These are phyloP conservation scores for Mucor indicus DNA, from an alignment of 371 early-diverging fungal genomes.

Conservation along the genomic window DNA sequence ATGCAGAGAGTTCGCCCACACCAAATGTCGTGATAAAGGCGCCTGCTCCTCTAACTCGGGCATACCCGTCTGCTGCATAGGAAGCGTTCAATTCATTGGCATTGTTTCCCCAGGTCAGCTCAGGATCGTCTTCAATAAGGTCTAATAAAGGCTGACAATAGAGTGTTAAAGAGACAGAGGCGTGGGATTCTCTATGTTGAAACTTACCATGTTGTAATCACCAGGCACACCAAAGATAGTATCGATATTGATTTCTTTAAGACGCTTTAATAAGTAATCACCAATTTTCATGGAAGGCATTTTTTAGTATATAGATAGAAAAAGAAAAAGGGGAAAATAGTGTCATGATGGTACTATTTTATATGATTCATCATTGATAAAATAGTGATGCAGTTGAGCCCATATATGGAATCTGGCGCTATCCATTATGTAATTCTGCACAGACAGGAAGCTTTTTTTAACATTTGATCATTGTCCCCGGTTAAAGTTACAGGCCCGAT, in stretches of 20 bases:
- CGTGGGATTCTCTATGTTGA: not conserved
- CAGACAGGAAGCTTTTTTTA: too few species aligned
- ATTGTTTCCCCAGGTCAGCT: constrained; percentile 37
- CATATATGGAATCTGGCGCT: too few species aligned
- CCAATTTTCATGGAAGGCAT: constrained; percentile 23
- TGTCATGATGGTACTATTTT: too few species aligned
- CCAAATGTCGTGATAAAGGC: constrained; percentile 56
- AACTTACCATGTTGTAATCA: constrained; percentile 47
- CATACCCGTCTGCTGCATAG: constrained; percentile 58
- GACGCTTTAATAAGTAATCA: constrained; percentile 35
- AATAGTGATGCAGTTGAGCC: too few species aligned
- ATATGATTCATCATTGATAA: too few species aligned
- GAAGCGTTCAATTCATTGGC: constrained; percentile 48
- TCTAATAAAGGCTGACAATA: constrained; percentile 25
- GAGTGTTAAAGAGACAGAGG: not conserved
- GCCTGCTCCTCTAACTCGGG: constrained; percentile 35
- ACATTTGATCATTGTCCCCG: too few species aligned
- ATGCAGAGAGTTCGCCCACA: constrained; percentile 52
- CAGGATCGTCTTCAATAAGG: constrained; percentile 34
- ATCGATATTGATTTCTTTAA: constrained; percentile 46
- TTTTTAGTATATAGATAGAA: too few species aligned
- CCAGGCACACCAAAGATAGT: constrained; percentile 49
- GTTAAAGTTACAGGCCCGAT: too few species aligned
- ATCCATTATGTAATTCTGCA: too few species aligned
- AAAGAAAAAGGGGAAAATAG: not conserved